These are phyloP conservation scores for Boletus smithii DNA, from an alignment of 1,284 basidiomycete species.

Conservation along the genomic window DNA sequence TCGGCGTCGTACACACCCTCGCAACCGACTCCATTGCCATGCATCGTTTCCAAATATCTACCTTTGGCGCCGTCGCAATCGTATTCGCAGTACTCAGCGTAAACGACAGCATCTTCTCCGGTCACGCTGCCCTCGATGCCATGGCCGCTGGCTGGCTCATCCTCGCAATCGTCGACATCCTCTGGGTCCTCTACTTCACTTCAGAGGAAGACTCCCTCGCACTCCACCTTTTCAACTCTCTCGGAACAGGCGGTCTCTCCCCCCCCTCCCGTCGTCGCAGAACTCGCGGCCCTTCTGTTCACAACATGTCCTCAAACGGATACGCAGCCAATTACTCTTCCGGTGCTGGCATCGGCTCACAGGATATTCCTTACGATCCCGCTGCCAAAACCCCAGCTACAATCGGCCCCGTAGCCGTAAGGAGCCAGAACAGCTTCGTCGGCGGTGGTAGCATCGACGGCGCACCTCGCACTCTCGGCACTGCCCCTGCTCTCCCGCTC, in stretches of 20 bases:
- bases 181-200: constrained; percentile 96
- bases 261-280: constrained; percentile 71
- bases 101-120: constrained; percentile 60
- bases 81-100: constrained; percentile 85
- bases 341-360: constrained; percentile 63
- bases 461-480: constrained; percentile 43
- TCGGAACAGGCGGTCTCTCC: constrained; percentile 84
- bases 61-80: constrained; percentile 83
- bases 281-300: constrained; percentile 56
- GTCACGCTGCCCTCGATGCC: constrained; percentile 60
- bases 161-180: constrained; percentile 83
- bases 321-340: constrained; percentile 56
- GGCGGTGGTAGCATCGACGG: constrained; percentile 49
- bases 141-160: constrained; percentile 94
- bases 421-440: constrained; percentile 64
- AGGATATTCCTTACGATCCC: constrained; percentile 56
- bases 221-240: constrained; percentile 79
- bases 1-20: constrained; percentile 78
- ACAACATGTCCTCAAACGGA: constrained; percentile 63
- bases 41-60: constrained; percentile 84
- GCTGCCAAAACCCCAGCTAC: constrained; percentile 47
- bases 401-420: constrained; percentile 42
- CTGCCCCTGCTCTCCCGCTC: constrained; percentile 24
- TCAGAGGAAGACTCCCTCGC: constrained; percentile 90
- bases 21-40: constrained; percentile 81